Evolutionary conservation across 257 asterid species (phyloP).

Genomic region (Solanum habrochaites): DNA sequence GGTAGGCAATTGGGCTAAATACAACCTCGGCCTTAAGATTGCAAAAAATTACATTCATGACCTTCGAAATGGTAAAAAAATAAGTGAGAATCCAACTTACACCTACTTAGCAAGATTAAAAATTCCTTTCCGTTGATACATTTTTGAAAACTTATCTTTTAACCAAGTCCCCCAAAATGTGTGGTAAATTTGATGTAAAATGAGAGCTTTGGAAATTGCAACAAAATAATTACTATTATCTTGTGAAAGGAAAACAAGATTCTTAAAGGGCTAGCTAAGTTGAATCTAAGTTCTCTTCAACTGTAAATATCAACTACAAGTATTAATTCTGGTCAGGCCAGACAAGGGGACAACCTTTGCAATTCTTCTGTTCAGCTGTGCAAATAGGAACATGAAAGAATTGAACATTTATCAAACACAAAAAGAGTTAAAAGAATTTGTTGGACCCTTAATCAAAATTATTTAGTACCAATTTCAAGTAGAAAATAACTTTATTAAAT

Average conservation of each 20-base stretch:
- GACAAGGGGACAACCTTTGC: background rate
- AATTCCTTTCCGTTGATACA: background rate
- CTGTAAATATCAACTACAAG: background rate
- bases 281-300: background rate
- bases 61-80: background rate
- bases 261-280: background rate
- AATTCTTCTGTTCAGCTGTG: background rate
- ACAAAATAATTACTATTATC: background rate
- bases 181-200: background rate
- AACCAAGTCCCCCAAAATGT: background rate
- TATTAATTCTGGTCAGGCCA: background rate
- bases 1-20: background rate
- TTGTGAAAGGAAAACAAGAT: background rate
- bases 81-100: background rate
- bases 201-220: background rate
- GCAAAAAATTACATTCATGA: background rate
- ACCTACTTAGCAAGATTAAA: background rate
- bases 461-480: too few species aligned
- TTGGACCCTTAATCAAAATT: background rate
- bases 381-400: background rate
- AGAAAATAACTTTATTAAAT: background rate
- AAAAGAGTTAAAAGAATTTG: background rate
- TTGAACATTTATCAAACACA: background rate
- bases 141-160: background rate
- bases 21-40: background rate